A percentile compares a stretch with the other conserved stretches of the same genome.
These are phyloP conservation scores for Laburnicola sp. DNA, from an alignment of 2,329 filamentous ascomycete species.

Conservation along the genomic window DNA sequence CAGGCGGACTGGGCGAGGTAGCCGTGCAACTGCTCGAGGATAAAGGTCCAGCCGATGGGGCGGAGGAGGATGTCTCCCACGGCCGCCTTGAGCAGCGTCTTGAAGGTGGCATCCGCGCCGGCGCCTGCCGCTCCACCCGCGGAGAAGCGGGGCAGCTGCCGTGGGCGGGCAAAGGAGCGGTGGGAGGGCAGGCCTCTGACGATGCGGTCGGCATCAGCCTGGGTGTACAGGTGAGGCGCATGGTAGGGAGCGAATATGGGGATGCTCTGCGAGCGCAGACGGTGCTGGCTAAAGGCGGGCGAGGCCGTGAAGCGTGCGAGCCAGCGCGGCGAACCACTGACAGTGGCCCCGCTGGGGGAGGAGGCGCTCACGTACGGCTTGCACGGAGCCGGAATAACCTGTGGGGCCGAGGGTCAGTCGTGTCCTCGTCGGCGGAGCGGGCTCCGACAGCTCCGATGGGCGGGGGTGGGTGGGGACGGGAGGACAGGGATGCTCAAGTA, in stretches of 20 bases:
- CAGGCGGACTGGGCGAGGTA: neutral
- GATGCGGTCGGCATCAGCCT: slow-evolving; percentile 13
- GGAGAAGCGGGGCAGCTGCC: too few species aligned
- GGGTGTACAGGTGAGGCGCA: slow-evolving; percentile 57
- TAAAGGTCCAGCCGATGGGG: too few species aligned
- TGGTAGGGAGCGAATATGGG: slow-evolving; percentile 63
- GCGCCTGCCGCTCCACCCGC: too few species aligned
- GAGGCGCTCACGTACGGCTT: slow-evolving; percentile 57
- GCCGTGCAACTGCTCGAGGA: too few species aligned
- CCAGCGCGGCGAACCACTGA: slow-evolving; percentile 59
- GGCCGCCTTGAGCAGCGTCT: too few species aligned
- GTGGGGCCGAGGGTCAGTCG: neutral
- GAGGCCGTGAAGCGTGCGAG: slow-evolving; percentile 50
- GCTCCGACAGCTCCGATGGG: too few species aligned
- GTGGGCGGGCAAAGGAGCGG: slow-evolving; percentile 1
- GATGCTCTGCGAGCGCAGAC: slow-evolving; percentile 37
- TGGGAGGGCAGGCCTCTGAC: neutral
- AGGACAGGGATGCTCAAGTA: too few species aligned
- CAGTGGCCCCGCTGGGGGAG: slow-evolving; percentile 53
- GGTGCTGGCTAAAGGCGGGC: slow-evolving; percentile 44
- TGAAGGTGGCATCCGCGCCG: too few species aligned
- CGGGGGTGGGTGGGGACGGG: too few species aligned
- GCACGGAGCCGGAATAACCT: slow-evolving; percentile 12
- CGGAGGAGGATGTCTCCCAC: too few species aligned
- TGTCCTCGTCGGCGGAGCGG: too few species aligned